Percentiles rank a stretch among this genome's conserved stretches.
Conservation (phyloP, 306 rosid genomes). For the Casuarina equisetifolia region DNA sequence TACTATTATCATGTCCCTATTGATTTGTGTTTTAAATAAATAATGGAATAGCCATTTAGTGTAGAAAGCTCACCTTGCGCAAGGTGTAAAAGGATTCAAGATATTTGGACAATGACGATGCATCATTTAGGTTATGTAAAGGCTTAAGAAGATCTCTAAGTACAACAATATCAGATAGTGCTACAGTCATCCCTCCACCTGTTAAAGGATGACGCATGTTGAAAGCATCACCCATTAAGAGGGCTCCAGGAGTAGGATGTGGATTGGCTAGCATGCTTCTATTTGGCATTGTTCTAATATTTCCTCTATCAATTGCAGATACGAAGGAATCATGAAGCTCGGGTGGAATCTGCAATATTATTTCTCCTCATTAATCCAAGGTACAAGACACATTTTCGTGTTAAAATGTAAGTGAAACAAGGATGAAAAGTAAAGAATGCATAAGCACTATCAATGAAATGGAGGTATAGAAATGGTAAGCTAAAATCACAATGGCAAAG, state of each 20-base stretch:
- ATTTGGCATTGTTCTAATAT: conserved; percentile 60
- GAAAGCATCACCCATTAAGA: conserved; percentile 67
- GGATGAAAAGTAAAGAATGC: not conserved
- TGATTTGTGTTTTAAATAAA: not conserved
- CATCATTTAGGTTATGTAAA: conserved; percentile 34
- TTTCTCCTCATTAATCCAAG: conserved; percentile 13
- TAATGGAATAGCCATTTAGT: not conserved
- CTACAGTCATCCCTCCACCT: conserved; percentile 81
- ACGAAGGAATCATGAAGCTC: conserved; percentile 53
- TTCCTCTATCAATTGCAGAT: conserved; percentile 48
- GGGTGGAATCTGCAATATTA: conserved; percentile 46
- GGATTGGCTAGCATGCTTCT: conserved; percentile 56
- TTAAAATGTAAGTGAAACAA: not conserved
- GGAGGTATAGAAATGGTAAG: not conserved
- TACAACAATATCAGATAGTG: conserved; percentile 59
- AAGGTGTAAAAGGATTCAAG: conserved; percentile 59
- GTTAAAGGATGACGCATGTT: conserved; percentile 72
- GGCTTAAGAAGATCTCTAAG: conserved; percentile 56
- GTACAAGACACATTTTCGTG: conserved; percentile 7
- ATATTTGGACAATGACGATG: conserved; percentile 45
- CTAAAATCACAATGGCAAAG: not conserved
- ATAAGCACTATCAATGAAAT: not conserved
- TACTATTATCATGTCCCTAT: not conserved
- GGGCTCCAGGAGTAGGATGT: conserved; percentile 57
- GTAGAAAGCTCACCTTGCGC: conserved; percentile 44